Base-by-base conservation (phyloP, 306 rosid genomes). In the Astragalus glycyphyllos region DNA sequence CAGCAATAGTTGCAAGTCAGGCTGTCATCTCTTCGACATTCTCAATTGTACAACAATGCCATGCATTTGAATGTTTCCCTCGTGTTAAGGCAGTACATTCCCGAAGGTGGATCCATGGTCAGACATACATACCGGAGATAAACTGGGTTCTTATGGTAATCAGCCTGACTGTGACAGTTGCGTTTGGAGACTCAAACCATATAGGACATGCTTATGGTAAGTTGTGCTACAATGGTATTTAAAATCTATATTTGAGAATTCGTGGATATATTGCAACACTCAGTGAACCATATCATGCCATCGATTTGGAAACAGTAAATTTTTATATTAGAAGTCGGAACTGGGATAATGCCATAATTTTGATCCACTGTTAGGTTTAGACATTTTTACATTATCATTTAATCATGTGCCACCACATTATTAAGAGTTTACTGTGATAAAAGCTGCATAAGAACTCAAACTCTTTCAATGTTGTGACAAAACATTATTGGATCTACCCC, bases 21-120 rank as follows among this genome's bases (percentile, higher is more conserved):
- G 86, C 82, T 54, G 94, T 89, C 72, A 84, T 89, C 75, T 84
- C 94, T 44, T 63, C 89, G 48, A 80, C 94, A 75, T 86, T 89
- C 81, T 83, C 92, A 48, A 58, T 77, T 71, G 82, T 92, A 76
- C 89, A 87, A 81, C 87, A 89, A 68, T 92, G 94, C 66, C 86
- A 89, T 71, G 87, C 96, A 69, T 86, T 84, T 67, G 85, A 87
- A 77, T 86, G 94, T 80, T 92, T 92, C 82, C 97, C 97, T 55
- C 94, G 96, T 11, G 86, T 89, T 68, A 89, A 89, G 82, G 82
- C 88, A 74, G 90, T 92, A 37, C 87, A 86, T 34, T 80, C 90
- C 50, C 84, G 92, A 84, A 87, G 96, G 81, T 84, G 94, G 94
- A 79, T 92, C 69, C 82, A 47, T 65, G 97, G 97, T 41, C 97